phyloP scores from a whole-genome alignment of 371 early-diverging fungal species.

The Mortierella sp. region DNA sequence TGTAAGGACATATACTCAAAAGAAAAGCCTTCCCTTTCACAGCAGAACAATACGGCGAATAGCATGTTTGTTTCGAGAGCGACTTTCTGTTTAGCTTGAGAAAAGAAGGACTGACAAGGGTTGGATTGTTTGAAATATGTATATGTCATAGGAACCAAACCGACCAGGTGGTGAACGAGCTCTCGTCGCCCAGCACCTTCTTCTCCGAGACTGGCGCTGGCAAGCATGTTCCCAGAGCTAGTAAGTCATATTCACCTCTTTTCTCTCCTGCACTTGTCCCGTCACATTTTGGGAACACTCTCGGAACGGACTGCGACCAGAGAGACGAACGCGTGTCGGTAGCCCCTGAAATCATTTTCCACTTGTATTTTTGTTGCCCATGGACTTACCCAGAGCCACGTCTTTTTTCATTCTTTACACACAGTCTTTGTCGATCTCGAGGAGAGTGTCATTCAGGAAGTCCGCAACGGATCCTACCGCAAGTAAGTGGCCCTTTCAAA shows the following conservation, averaged over 20 bases:
- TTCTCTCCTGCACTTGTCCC: slow-evolving; percentile 23
- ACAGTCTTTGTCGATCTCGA: slow-evolving; percentile 94
- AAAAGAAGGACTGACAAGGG: neutral
- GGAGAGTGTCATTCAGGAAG: slow-evolving; percentile 93
- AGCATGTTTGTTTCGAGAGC: neutral
- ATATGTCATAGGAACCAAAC: neutral
- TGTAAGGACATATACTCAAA: slow-evolving; percentile 40
- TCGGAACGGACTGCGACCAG: neutral
- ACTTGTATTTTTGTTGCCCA: neutral
- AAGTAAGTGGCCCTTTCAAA: slow-evolving; percentile 50
- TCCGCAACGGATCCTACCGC: slow-evolving; percentile 90
- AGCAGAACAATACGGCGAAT: slow-evolving; percentile 14
- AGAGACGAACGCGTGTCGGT: slow-evolving; percentile 1
- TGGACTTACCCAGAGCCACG: neutral
- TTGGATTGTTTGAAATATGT: neutral
- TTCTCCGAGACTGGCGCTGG: slow-evolving; percentile 97
- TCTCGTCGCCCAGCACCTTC: slow-evolving; percentile 91
- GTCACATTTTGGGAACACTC: neutral
- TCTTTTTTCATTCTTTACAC: neutral
- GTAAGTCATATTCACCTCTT: slow-evolving; percentile 63
- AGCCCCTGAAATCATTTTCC: slow-evolving; percentile 15
- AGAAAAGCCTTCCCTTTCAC: slow-evolving; percentile 54
- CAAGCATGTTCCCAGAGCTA: slow-evolving; percentile 97
- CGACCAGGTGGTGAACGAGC: slow-evolving; percentile 77
- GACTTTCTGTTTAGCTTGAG: neutral